Evolutionary conservation across 2,329 filamentous ascomycete species (phyloP).

Genomic region (Colletotrichum sidae): DNA sequence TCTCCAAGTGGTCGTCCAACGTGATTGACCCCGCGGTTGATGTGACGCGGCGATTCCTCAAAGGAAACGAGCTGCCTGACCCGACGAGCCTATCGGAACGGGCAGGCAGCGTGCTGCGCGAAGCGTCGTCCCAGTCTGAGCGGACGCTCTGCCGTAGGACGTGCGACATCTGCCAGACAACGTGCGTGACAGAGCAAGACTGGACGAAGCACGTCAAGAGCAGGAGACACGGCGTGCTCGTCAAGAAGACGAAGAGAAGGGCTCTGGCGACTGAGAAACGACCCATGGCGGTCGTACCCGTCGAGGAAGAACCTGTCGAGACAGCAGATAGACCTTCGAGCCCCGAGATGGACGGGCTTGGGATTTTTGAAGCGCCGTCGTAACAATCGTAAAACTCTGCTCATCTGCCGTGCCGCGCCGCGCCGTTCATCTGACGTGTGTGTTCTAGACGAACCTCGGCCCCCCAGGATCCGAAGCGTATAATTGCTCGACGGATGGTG

Average conservation of each 20-base stretch:
- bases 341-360: conserved; percentile 19
- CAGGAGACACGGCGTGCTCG: conserved; percentile 47
- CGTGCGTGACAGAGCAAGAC: conserved; percentile 65
- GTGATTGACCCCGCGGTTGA: conserved; percentile 74
- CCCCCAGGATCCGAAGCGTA: neutral
- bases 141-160: conserved; percentile 67
- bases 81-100: conserved; percentile 61
- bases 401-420: conserved; percentile 1
- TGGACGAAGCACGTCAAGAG: conserved; percentile 55
- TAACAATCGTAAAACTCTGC: conserved; percentile 14
- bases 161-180: conserved; percentile 80
- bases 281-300: conserved; percentile 28
- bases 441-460: conserved; percentile 8
- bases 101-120: conserved; percentile 67
- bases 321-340: conserved; percentile 19
- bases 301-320: neutral
- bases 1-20: conserved; percentile 68
- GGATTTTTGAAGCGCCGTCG: conserved; percentile 21
- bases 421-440: conserved; percentile 19
- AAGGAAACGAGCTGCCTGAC: conserved; percentile 62
- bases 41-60: conserved; percentile 74
- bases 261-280: conserved; percentile 47
- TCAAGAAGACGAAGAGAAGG: conserved; percentile 51
- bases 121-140: conserved; percentile 58
- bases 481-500: too few relatives aligned